A percentile compares a stretch with the other conserved stretches of the same genome.
These are phyloP conservation scores for Trypanosomatidae sp. DNA, from an alignment of 208 protist species.

Conservation along the genomic window DNA sequence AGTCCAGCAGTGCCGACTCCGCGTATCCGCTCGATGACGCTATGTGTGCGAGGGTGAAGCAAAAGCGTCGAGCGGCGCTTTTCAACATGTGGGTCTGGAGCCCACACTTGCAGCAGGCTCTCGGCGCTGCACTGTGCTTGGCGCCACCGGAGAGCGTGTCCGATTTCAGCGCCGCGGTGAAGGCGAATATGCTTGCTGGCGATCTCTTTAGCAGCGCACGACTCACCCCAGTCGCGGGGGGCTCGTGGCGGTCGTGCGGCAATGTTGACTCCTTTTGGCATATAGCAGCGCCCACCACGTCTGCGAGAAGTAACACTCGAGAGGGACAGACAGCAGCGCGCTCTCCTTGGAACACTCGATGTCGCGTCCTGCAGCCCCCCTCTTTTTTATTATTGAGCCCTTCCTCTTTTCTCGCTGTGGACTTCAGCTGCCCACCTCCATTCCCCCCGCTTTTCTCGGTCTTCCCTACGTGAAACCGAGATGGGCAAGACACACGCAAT, in stretches of 20 bases:
- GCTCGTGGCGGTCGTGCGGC: background rate
- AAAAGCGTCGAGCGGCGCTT: background rate
- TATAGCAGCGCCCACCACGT: background rate
- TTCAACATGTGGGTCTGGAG: slow-evolving; percentile 33
- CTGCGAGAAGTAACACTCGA: background rate
- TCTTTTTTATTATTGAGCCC: background rate
- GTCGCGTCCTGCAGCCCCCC: background rate
- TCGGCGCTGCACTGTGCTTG: slow-evolving; percentile 33
- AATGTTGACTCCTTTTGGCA: background rate
- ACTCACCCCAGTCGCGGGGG: background rate
- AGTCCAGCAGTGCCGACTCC: background rate
- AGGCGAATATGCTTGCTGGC: background rate
- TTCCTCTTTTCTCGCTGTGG: background rate
- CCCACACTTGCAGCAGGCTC: slow-evolving; percentile 26
- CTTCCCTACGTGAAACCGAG: background rate
- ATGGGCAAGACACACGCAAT: no score
- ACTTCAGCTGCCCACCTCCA: background rate
- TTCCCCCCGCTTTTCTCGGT: background rate
- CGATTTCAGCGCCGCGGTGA: slow-evolving; percentile 9
- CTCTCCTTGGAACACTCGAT: background rate
- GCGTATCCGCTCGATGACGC: background rate
- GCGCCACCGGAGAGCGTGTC: slow-evolving; percentile 22
- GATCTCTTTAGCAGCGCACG: background rate
- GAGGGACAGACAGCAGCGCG: background rate
- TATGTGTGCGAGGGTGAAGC: background rate